phyloP scores from a whole-genome alignment of 139 green algal species.

The Ulvella scutata region DNA sequence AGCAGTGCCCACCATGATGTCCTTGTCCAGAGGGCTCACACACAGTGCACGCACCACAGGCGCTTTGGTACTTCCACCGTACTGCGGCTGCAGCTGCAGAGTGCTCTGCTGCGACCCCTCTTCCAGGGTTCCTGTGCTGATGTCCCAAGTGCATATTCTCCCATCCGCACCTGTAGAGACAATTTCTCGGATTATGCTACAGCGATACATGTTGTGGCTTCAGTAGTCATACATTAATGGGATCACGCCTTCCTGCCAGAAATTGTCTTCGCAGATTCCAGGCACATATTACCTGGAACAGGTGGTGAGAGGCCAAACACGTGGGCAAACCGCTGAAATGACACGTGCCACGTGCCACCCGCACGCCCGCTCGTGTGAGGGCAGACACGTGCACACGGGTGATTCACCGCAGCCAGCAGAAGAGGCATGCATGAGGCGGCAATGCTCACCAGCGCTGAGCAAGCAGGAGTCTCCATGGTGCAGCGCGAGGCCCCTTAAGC shows the following conservation, averaged over 20 bases:
- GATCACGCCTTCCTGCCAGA: too few relatives aligned
- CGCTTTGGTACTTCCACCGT: neutral
- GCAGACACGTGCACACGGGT: neutral
- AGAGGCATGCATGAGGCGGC: conserved; percentile 11
- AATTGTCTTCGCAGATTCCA: too few relatives aligned
- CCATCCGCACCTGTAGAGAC: conserved; percentile 32
- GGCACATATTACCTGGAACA: too few relatives aligned
- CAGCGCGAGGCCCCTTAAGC: conserved; percentile 30
- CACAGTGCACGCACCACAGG: conserved; percentile 23
- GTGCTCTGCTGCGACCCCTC: conserved; percentile 21
- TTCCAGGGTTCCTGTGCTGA: conserved; percentile 21
- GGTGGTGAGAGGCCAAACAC: neutral
- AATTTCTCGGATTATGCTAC: neutral
- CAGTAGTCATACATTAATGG: too few relatives aligned
- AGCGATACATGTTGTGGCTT: too few relatives aligned
- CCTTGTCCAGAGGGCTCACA: conserved; percentile 10
- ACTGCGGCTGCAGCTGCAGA: conserved; percentile 17
- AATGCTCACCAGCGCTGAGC: neutral
- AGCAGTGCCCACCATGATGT: conserved; percentile 34
- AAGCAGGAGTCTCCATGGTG: conserved; percentile 6
- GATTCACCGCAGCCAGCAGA: conserved; percentile 12
- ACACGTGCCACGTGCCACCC: neutral
- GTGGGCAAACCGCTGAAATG: neutral
- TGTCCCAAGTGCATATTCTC: conserved; percentile 36
- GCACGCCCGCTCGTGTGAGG: neutral